Base-by-base conservation (phyloP, 1,284 basidiomycete genomes). In the Sporisorium graminicola region DNA sequence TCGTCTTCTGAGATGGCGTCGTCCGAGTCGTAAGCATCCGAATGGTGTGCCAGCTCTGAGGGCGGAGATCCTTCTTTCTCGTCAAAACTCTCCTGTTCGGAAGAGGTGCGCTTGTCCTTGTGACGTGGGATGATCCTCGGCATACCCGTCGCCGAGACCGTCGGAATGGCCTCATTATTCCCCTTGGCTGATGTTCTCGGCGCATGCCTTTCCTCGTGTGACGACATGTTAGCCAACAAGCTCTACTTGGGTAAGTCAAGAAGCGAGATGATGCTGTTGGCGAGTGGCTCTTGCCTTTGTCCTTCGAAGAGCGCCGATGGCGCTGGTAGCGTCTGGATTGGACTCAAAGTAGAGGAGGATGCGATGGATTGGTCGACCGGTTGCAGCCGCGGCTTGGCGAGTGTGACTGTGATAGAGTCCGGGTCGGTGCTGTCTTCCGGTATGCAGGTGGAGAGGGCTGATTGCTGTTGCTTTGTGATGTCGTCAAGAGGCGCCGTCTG, bases 111-210 rank as follows among this genome's bases (percentile, higher is more conserved):
- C 20, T 67, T 47, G 29, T 77, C 74, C 16, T 66, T 74, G 43
- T 76, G 69, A 6, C 80, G 61, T 1, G 67, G 70, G 37, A 81
- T 43, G 61, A 82, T 61, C 13, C 79, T 52, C 0, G 80, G 80
- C 74, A 80, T 80, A 4, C 80, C 80, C 3, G 77, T 78, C 0
- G 80, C 77, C 0, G 77, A 79, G n/a, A 71, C 78, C 16, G 80
- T 79, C 0, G 80, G 74, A 1, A 75, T 46, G 0, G 77, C 73
- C 16, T 81, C 74, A 14, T 46, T 54, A 35, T 65, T 50, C 7
- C 51, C 67, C 2, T 12, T 46, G 10, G 49, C 47, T 12, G 50
- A 37, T n/a, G 66, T 76, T 22, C 58, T 61, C 13, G 69, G 67
- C 24, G 66, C 42, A 22, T 67, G 61, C 46, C 62, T 57, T 14